Conservation (phyloP, 2,329 filamentous ascomycete species). For the Coleophoma cylindrospora region DNA sequence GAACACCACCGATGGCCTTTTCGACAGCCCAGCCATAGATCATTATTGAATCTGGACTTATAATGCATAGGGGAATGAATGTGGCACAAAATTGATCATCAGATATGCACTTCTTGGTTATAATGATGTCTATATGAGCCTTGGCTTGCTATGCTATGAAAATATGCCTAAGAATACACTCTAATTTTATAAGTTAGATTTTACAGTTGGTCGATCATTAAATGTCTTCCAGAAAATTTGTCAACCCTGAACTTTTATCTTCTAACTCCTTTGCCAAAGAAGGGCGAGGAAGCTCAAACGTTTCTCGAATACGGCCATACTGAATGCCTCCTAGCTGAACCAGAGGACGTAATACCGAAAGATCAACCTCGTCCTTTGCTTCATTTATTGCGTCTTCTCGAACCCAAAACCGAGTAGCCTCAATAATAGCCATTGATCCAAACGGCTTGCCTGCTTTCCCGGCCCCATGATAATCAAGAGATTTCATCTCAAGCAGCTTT, state of each 20-base stretch:
- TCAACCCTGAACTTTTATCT: background rate
- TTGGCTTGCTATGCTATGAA: too few relatives aligned
- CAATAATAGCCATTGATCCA: conserved; percentile 69
- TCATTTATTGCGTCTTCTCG: conserved; percentile 83
- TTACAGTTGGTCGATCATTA: background rate
- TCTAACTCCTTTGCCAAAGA: background rate
- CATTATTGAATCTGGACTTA: too few relatives aligned
- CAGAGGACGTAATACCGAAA: conserved; percentile 69
- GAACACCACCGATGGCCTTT: too few relatives aligned
- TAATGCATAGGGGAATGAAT: too few relatives aligned
- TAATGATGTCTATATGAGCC: too few relatives aligned
- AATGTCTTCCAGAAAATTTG: background rate
- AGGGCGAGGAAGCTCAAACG: background rate
- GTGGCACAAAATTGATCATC: too few relatives aligned
- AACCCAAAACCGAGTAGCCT: conserved; percentile 85
- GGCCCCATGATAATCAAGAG: conserved; percentile 71
- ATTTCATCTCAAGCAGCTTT: conserved; percentile 58
- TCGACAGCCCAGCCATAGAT: too few relatives aligned
- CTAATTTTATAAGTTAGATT: too few relatives aligned
- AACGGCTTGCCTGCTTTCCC: conserved; percentile 68
- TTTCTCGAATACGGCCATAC: conserved; percentile 52
- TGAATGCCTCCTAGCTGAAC: conserved; percentile 80
- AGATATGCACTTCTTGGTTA: too few relatives aligned
- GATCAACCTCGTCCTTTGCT: conserved; percentile 68
- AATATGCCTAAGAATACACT: too few relatives aligned